phyloP scores from a whole-genome alignment of 257 asterid species.

The Fraxinus quadrangulata region DNA sequence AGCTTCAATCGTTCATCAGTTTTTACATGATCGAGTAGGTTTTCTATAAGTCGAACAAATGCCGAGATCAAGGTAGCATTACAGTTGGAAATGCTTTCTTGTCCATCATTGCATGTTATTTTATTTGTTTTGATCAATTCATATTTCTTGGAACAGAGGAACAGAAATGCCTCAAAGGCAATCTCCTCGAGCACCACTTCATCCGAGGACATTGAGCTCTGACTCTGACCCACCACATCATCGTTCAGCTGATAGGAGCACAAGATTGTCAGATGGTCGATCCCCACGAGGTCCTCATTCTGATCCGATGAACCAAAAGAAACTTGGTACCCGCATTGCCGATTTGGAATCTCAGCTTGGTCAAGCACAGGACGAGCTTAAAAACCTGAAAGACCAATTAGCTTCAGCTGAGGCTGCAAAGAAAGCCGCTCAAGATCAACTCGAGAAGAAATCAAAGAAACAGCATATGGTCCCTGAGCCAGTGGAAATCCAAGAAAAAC shows the following conservation, averaged over 20 bases:
- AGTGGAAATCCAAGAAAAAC: slow-evolving; percentile 37
- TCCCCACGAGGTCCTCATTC: slow-evolving; percentile 62
- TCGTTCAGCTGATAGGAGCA: slow-evolving; percentile 61
- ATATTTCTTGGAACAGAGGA: slow-evolving; percentile 35
- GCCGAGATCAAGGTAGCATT: slow-evolving; percentile 73
- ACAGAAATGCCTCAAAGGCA: slow-evolving; percentile 72
- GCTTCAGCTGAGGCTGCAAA: slow-evolving; percentile 67
- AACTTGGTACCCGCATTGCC: slow-evolving; percentile 78
- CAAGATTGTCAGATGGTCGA: slow-evolving; percentile 53
- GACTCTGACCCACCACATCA: slow-evolving; percentile 62
- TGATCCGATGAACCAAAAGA: slow-evolving; percentile 61
- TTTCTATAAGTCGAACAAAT: slow-evolving; percentile 31
- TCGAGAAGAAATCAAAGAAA: slow-evolving; percentile 62
- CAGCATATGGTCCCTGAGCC: slow-evolving; percentile 30
- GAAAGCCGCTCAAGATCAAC: slow-evolving; percentile 62
- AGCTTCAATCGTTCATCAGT: neutral
- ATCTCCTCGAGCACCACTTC: slow-evolving; percentile 59
- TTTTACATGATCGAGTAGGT: neutral
- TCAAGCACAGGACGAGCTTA: slow-evolving; percentile 82
- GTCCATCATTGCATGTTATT: neutral
- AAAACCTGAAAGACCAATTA: slow-evolving; percentile 65
- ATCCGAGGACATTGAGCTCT: slow-evolving; percentile 62
- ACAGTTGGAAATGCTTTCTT: neutral
- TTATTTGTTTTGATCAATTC: slow-evolving; percentile 12
- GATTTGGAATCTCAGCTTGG: slow-evolving; percentile 92